Evolutionary conservation across 306 rosid genomes (phyloP), one percentile per base, ranked within the genome.

Genomic region (Hippophae rhamnoides): DNA sequence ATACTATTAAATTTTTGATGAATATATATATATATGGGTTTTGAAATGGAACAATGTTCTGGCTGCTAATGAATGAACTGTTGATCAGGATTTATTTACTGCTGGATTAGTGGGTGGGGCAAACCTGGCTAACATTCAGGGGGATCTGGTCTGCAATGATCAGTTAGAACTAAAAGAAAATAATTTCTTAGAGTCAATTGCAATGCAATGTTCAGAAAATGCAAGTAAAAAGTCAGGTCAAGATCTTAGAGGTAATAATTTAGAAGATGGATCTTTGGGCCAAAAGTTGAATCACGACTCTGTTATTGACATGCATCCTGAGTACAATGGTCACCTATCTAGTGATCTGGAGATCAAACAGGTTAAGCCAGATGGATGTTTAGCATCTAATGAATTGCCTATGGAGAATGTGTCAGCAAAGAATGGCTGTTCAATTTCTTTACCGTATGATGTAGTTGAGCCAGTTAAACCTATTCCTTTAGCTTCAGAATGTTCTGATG

Each of bases 41-140:
- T 55, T 74, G 72, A 2, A 72, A 48, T 76, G 84, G 93, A 67
- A 73, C 77, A 83, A 69, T 66, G 78, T 69, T 63, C 60, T 54
- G 18, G 78, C 77, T 27, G 53, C 70, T 41, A 53, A 63, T 69
- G 61, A 59, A 44, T 76, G 69, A 62, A 73, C 68, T 40, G 46
- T 69, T 64, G 81, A 69, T 49, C 79, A 74, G 64, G 79, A 83
- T 77, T 78, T 82, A 64, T 86, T 79, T 63, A 84, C 86, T 73
- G 83, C 90, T 54, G 82, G 81, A 77, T 78, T 76, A 10, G 52
- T 71, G 64, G 79, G 79, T 64, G 89, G 82, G 72, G 79, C 80
- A 41, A 82, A 78, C 74, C 69, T 76, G 66, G 64, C 76, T 40
- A 68, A 66, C 41, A 56, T 73, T 68, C 89, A 74, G 75, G 77